Percentiles rank a stretch among this genome's conserved stretches.
Evolutionary conservation across 257 asterid genomes (phyloP).

Genomic region (Solanum acaule): DNA sequence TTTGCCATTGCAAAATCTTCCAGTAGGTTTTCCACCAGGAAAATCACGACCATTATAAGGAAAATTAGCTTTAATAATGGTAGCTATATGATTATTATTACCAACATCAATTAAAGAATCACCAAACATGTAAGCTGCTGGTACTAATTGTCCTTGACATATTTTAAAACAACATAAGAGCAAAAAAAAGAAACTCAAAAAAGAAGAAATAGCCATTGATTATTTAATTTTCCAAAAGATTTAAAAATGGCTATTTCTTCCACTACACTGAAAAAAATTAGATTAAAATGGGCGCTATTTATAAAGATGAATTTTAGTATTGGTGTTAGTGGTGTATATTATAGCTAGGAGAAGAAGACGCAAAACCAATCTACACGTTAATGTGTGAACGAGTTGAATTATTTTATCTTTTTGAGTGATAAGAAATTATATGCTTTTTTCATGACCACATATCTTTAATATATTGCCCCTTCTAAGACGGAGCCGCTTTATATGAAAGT

Average conservation of each 20-base stretch:
- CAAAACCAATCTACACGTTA: not conserved
- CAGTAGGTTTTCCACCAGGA: conserved; percentile 46
- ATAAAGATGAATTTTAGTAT: not conserved
- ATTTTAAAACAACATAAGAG: not conserved
- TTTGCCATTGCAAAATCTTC: conserved; percentile 79
- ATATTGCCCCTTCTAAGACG: not conserved
- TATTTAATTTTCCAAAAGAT: not conserved
- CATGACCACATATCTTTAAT: not conserved
- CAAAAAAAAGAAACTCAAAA: not conserved
- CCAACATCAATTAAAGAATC: conserved; percentile 84
- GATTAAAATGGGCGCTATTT: not conserved
- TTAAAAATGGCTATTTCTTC: not conserved
- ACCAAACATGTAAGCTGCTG: conserved; percentile 62
- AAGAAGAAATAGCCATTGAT: not conserved
- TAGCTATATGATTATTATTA: conserved; percentile 45
- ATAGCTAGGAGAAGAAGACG: not conserved
- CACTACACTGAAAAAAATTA: not conserved
- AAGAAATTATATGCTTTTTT: not conserved
- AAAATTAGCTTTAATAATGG: conserved; percentile 48
- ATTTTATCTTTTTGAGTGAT: not conserved
- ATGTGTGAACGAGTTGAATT: not conserved
- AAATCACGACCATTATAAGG: conserved; percentile 67
- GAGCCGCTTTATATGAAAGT: not conserved
- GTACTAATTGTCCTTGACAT: conserved; percentile 33
- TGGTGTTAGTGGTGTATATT: not conserved